These are phyloP conservation scores for Mallotus japonicus DNA, from an alignment of 441 rosid genomes.

Conservation along the genomic window DNA sequence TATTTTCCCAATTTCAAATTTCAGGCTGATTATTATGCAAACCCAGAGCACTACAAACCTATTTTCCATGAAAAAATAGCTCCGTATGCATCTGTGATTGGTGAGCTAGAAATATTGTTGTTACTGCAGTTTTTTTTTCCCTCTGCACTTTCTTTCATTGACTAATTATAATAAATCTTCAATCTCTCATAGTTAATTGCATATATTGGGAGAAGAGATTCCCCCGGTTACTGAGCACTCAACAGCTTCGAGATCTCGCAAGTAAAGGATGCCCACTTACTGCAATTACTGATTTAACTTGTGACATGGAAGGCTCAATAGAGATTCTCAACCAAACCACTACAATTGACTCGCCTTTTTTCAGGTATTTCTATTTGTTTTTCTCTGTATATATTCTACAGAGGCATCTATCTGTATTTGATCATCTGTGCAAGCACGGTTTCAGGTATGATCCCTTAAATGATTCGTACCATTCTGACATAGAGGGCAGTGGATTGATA, in stretches of 20 bases:
- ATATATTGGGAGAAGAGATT: conserved; percentile 94
- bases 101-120: conserved; percentile 35
- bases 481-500: conserved; percentile 80
- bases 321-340: conserved; percentile 77
- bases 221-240: conserved; percentile 63
- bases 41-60: conserved; percentile 80
- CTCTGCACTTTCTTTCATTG: background rate
- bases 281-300: conserved; percentile 84
- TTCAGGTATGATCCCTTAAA: conserved; percentile 59
- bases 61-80: conserved; percentile 72
- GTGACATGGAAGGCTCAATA: conserved; percentile 82
- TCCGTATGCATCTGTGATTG: conserved; percentile 79
- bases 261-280: conserved; percentile 61
- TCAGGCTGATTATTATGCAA: conserved; percentile 86
- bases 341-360: conserved; percentile 1
- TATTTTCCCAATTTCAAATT: conserved; percentile 7
- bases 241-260: conserved; percentile 62
- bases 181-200: conserved; percentile 63
- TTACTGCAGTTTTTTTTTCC: background rate
- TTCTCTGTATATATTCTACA: background rate
- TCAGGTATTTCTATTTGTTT: conserved; percentile 1
- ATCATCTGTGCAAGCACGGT: background rate
- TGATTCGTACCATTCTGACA: conserved; percentile 58
- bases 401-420: background rate
- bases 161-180: conserved; percentile 8